A percentile compares a stretch with the other conserved stretches of the same genome.
Evolutionary conservation across 2,329 filamentous ascomycete genomes (phyloP).

Genomic region (Epichloe brachyelytri): DNA sequence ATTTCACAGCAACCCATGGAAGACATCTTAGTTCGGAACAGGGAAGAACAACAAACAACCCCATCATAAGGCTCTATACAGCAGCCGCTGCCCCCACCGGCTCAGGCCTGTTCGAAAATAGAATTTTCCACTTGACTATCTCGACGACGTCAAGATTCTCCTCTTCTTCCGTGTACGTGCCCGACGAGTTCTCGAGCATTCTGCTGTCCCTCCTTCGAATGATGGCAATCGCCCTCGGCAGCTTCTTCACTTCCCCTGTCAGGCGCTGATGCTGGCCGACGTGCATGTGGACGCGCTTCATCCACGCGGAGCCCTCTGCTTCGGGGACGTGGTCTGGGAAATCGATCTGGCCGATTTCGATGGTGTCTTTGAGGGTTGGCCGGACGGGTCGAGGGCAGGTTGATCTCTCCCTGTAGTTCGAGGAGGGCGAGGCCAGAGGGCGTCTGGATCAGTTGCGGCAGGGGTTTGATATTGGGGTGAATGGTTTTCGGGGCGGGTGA

Average conservation of each 20-base stretch:
- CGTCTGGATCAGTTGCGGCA: constrained; percentile 76
- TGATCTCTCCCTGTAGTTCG: constrained; percentile 86
- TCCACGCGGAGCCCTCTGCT: constrained; percentile 54
- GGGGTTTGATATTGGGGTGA: constrained; percentile 32
- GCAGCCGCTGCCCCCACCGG: constrained; percentile 48
- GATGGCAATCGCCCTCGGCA: constrained; percentile 67
- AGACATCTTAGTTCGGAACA: background rate
- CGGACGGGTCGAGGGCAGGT: constrained; percentile 43
- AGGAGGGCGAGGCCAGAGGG: constrained; percentile 80
- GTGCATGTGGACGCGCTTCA: constrained; percentile 80
- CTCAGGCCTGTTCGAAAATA: constrained; percentile 76
- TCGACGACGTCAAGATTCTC: constrained; percentile 70
- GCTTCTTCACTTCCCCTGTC: constrained; percentile 79
- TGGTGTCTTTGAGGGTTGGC: constrained; percentile 16
- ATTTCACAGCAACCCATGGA: background rate
- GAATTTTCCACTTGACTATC: constrained; percentile 72
- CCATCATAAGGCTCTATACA: background rate
- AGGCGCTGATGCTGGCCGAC: constrained; percentile 81
- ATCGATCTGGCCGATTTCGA: constrained; percentile 54
- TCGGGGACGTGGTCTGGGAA: constrained; percentile 59
- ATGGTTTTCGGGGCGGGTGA: constrained; percentile 23
- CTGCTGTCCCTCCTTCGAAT: constrained; percentile 43
- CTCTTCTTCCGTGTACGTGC: constrained; percentile 19
- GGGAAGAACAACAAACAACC: background rate
- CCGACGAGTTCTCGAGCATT: constrained; percentile 31